Evolutionary conservation across 139 green algal genomes (phyloP), one percentile per base, ranked within the genome.

Genomic region (Chlamydomonas sp.): DNA sequence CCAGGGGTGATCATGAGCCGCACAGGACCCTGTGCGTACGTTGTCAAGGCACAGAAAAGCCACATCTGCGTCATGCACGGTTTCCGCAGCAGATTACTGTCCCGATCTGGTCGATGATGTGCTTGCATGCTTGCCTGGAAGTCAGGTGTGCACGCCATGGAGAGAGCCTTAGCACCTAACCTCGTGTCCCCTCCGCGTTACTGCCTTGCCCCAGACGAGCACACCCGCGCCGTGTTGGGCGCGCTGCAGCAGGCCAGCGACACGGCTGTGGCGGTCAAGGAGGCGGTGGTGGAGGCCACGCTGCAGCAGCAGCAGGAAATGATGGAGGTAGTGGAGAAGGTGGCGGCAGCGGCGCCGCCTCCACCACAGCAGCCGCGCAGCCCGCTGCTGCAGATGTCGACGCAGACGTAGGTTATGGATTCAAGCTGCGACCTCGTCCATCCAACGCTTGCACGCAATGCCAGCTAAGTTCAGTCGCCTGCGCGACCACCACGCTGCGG

Each of bases 201-300:
- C 73, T 79, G 3, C 58, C 9, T 73, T 62, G 59, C 59, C 5
- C 60, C 31, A 57, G 69, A 72, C 71, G 4, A 75, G n/a, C 72
- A 87, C 63, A 87, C 73, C 17, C 83, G 73, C 12, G 15, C 20
- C 18, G 83, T 87, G 15, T 63, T 87, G 72, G 83, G 80, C 73
- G 83, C 83, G 72, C 71, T 87, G 73, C 83, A 87, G n/a, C 4
- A 7, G 20, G 76, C 83, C 31, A 74, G 73, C 71, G 83, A 87
- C 61, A 60, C 83, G 4, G 83, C 83, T 2, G 59, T 17, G 9
- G 72, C 83, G 1, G 83, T 87, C 14, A 87, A 87, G 71, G 73
- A 87, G 72, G 83, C 83, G 15, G 83, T 87, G 31, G 73, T 75
- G 67, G 72, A 87, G 83, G 58, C 83, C 16, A 73, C 83, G 12